Base-by-base conservation (phyloP, 2,329 filamentous ascomycete species). In the Monosporascus sp. region DNA sequence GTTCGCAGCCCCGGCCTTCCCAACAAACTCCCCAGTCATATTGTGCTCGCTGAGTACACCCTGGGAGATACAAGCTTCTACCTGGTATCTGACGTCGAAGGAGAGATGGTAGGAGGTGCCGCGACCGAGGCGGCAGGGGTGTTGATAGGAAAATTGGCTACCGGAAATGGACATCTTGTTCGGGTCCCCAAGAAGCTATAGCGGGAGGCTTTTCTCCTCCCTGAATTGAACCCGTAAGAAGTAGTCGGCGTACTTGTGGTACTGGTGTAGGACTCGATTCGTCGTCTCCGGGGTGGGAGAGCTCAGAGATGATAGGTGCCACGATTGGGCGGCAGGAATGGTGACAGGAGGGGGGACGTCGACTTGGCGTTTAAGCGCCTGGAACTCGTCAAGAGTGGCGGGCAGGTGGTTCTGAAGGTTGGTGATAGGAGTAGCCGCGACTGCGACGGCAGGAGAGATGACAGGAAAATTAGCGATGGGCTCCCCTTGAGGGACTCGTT, bases 161-260 rank as follows among this genome's bases (percentile, higher is more conserved):
- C 27, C 9, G 27, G 1, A 31, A 31, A 96, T 68, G 52, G 88
- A 82, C 54, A 91, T 81, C 57, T 87, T 85, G 16, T 34, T 34
- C 1, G 31, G 31, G 5, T 34, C 31, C 1, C 31, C 31, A 34
- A 34, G 14, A 34, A 34, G 31, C 11, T 34, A 14, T 14, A 11
- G 31, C 31, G 31, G 31, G 31, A 82, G 70, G 7, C 72, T 67
- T 24, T 85, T 77, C 70, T 99, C 94, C 50, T 97, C 93, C 0
- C 87, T 86, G 66, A 99, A 97, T 57, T 92, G 90, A 3, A 97
- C 86, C 3, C 93, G 84, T 8, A 99, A 75, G 62, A 99, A 99
- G 2, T 87, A 85, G 64, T 97, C 91, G 17, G 84, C 78, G 16
- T 78, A 60, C 53, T 85, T 76, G 49, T 82, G 76, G 65, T 88